These are phyloP conservation scores for Teratosphaeria destructans DNA, from an alignment of 2,329 filamentous ascomycete species.

Conservation along the genomic window DNA sequence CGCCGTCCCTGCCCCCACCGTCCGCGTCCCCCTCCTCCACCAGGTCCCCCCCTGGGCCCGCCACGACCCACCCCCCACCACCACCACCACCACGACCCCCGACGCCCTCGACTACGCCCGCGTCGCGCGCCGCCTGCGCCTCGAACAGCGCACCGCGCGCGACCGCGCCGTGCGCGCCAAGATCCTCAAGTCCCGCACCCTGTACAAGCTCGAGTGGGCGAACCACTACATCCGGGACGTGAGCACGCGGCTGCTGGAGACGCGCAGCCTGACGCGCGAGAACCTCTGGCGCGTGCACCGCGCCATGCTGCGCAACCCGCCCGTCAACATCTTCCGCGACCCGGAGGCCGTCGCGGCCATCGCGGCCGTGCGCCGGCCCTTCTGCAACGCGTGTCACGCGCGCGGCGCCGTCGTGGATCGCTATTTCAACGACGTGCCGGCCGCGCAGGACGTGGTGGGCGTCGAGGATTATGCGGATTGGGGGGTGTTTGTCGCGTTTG, in stretches of 20 bases:
- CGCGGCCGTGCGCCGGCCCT: background rate
- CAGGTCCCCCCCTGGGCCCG: background rate
- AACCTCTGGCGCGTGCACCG: background rate
- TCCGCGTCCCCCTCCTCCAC: background rate
- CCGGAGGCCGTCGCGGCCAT: background rate
- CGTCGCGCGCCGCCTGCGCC: background rate
- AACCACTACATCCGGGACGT: background rate
- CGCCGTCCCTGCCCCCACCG: background rate
- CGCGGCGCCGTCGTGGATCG: background rate
- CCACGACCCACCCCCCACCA: background rate
- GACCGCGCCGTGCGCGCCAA: background rate
- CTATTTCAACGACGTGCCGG: background rate
- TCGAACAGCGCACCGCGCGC: background rate
- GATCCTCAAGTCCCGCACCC: background rate
- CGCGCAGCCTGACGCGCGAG: background rate
- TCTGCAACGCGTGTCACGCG: background rate
- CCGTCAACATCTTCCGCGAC: background rate
- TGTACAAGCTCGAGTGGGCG: background rate
- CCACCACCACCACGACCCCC: background rate
- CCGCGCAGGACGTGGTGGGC: background rate
- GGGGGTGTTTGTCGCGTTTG: conserved; percentile 2
- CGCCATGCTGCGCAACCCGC: background rate
- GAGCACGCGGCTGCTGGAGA: background rate
- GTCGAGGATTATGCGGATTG: background rate
- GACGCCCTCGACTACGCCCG: background rate